These are phyloP conservation scores for Venturia nashicola DNA, from an alignment of 2,329 filamentous ascomycete species.

Conservation along the genomic window DNA sequence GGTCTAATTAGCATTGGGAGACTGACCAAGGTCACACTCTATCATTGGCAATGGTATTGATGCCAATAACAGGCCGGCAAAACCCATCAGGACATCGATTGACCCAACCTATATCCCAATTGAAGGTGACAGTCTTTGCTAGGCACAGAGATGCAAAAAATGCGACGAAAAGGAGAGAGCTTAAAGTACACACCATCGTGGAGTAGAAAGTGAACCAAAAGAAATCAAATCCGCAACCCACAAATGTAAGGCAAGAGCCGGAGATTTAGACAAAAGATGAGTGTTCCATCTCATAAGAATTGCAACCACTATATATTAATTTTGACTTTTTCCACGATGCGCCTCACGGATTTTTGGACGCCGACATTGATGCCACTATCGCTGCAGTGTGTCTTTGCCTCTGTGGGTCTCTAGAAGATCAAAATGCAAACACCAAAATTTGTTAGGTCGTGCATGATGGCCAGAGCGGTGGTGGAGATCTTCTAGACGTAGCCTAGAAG, in stretches of 20 bases:
- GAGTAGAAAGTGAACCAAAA: background rate
- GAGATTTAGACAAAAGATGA: background rate
- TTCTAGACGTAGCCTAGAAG: too few species aligned
- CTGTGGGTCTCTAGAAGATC: too few species aligned
- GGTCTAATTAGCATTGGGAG: background rate
- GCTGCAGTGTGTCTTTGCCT: too few species aligned
- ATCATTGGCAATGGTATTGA: constrained; percentile 65
- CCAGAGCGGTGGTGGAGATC: too few species aligned
- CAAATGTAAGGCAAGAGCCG: background rate
- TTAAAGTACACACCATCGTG: background rate
- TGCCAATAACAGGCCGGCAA: constrained; percentile 55
- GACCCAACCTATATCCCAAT: constrained; percentile 43
- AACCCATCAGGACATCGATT: constrained; percentile 43
- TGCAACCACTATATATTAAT: background rate
- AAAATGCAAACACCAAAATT: too few species aligned
- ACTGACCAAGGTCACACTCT: constrained; percentile 42
- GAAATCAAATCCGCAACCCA: background rate
- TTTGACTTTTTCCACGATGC: too few species aligned
- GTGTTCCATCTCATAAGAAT: background rate
- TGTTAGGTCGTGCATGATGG: too few species aligned
- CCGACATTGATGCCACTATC: too few species aligned
- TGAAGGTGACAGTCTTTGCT: constrained; percentile 15
- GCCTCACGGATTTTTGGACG: too few species aligned
- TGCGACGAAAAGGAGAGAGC: background rate
- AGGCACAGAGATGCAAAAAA: background rate